Base-by-base conservation (phyloP, 2,329 filamentous ascomycete species). In the Pseudocercospora macadamiae region DNA sequence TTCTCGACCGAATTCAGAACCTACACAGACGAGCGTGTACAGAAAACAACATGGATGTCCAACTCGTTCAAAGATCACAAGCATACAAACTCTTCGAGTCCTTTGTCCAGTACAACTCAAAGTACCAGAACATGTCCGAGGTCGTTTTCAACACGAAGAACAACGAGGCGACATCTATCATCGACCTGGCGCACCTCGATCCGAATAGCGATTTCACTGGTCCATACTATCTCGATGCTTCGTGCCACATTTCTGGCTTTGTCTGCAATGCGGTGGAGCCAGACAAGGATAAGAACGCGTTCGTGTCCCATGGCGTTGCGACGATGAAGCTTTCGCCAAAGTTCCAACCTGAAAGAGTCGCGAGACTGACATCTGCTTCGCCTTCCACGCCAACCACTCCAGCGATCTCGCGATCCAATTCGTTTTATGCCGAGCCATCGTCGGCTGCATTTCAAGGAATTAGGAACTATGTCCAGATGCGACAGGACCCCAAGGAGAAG, bases 161-260 rank as follows among this genome's bases (percentile, higher is more conserved):
- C 1, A 55, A 69, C 2, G 69, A 71, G 60, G 69, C 66, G 3
- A 68, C 64, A 1, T 58, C 68, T 18, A 68, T 61, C 18, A 65
- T 76, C 48, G 69, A 66, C 23, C 72, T 75, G 51, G 62, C 28
- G 1, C n/a, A 70, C 36, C 62, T 67, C 9, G 58, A 57, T 18
- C 59, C 68, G 5, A 60, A 61, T 5, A 63, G 62, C 6, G 74
- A 73, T 34, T 67, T 67, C 45, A 68, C 69, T 26, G 70, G 69
- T n/a, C 74, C 76, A 12, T 75, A 69, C 52, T 71, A 68, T 52
- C 71, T 76, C 26, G 75, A 77, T 53, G 70, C 65, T 26, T 62
- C 73, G 1, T 70, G 67, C 12, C 74, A 77, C 39, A 25, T 76
- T 9, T 68, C 68, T 9, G 75, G 74, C 1, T 77, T 77, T 55